A percentile compares a stretch with the other conserved stretches of the same genome.
Evolutionary conservation across 2,329 filamentous ascomycete genomes (phyloP).

Genomic region (Bisporella sp.): DNA sequence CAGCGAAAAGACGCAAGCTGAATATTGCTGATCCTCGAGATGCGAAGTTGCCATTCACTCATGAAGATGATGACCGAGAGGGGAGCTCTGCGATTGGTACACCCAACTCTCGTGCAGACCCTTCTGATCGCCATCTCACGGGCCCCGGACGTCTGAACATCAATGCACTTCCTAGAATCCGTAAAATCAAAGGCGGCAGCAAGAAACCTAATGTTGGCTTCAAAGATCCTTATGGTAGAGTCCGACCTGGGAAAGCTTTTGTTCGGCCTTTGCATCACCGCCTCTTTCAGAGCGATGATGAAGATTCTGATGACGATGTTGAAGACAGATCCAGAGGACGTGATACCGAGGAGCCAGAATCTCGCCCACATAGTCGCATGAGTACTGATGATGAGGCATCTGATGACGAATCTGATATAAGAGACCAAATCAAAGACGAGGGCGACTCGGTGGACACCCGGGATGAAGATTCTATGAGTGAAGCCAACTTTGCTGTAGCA

Average conservation of each 20-base stretch:
- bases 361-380: conserved; percentile 70
- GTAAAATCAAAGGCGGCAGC: conserved; percentile 54
- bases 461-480: conserved; percentile 64
- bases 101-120: conserved; percentile 55
- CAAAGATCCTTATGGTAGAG: conserved; percentile 58
- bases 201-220: conserved; percentile 57
- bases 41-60: conserved; percentile 45
- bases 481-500: conserved; percentile 60
- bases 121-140: conserved; percentile 46
- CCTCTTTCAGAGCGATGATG: conserved; percentile 66
- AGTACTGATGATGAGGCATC: conserved; percentile 49
- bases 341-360: conserved; percentile 83
- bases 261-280: conserved; percentile 74
- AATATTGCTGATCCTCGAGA: conserved; percentile 67
- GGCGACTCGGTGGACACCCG: conserved; percentile 34
- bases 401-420: conserved; percentile 22
- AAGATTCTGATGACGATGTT: conserved; percentile 81
- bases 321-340: conserved; percentile 57
- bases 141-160: conserved; percentile 49
- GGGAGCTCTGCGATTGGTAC: conserved; percentile 59
- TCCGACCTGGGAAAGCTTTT: conserved; percentile 57
- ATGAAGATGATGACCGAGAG: conserved; percentile 49
- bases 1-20: conserved; percentile 69
- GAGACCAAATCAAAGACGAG: conserved; percentile 12
- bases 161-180: conserved; percentile 64